Evolutionary conservation across 345 rosid genomes (phyloP), one percentile per base, ranked within the genome.

Genomic region (Syzygium aromaticum): DNA sequence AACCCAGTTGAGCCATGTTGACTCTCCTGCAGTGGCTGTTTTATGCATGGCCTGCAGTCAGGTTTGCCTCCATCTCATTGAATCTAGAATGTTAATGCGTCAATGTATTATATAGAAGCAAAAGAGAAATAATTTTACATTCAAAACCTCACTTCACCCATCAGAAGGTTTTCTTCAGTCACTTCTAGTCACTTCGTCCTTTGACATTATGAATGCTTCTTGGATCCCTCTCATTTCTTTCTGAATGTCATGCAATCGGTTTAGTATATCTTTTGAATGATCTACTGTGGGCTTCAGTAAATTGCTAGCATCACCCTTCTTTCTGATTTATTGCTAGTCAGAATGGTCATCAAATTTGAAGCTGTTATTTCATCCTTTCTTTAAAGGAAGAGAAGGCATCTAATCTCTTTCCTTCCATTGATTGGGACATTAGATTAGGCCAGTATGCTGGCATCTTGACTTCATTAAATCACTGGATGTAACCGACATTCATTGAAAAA

Each of bases 31-130:
- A 46, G 93, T 96, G 98, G 96, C 97, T 59, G 94, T 95, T 64
- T 80, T 94, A 33, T 95, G 96, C 91, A 94, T 95, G 97, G 95
- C 99, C 28, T 97, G 99, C 90, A 94, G 99, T 90, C 99, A 97
- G 98, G 98, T 95, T 61, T 54, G 89, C 82, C 85, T 86, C 84
- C 53, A 17, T 82, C 77, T 85, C 28, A 54, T 12, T 84, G n/a
- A 38, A 80, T 19, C 16, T 23, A 49, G 28, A 78, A 78, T 78
- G 30, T 52, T 83, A 83, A 25, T 25, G 30, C 27, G 54, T 83
- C 38, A 13, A 46, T 51, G 11, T 25, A 19, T 51, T 25, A 49
- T 43, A 8, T 83, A 7, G 54, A 13, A 25, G 52, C 19, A 23
- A 51, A 82, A 49, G 6, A 4, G 54, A 83, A n/a, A 49, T 7